Base-by-base conservation (phyloP, 179 eudicot species). In the Spinacia oleracea region DNA sequence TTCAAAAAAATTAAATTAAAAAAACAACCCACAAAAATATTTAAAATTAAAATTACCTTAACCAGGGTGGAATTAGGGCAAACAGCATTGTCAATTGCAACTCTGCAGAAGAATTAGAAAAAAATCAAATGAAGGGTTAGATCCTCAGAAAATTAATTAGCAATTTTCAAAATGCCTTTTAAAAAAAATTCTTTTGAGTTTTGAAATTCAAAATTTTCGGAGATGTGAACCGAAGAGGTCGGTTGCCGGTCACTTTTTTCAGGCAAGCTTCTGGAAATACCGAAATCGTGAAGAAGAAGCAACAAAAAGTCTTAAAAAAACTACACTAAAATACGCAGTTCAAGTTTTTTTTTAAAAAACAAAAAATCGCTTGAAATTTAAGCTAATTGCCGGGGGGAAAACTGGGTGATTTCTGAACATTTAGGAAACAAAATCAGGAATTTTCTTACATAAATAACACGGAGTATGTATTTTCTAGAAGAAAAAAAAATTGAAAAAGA, bases 21-120 rank as follows among this genome's bases (percentile, higher is more conserved):
- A 12, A 7, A 59, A 43, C 16, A n/a, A n/a, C 45, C 8, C 34
- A 73, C 6, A 38, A 35, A 5, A 14, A 15, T 20, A 1, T 18
- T 1, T 7, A 27, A 27, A 6, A 71, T 31, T 8, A 2, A 5
- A 6, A 78, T 79, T 83, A 95, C 98, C 97, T 88, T 95, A 42
- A 95, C 92, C 16, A 94, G 80, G 4, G 98, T 95, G 0, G 92
- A 84, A 59, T 88, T 82, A 11, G 91, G 81, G 80, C 95, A 95
- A 65, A 87, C 93, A 64, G 88, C 95, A 89, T 93, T 95, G 74
- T 95, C 98, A 79, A 95, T 88, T 75, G 87, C 87, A 75, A 91
- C 98, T 79, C 98, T 95, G 97, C 38, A 77, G 38, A 59, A 27
- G 48, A 79, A n/a, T n/a, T n/a, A n/a, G n/a, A 60, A 2, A 58